Base-by-base conservation (phyloP, 257 asterid species). In the Solanum appendiculatum region DNA sequence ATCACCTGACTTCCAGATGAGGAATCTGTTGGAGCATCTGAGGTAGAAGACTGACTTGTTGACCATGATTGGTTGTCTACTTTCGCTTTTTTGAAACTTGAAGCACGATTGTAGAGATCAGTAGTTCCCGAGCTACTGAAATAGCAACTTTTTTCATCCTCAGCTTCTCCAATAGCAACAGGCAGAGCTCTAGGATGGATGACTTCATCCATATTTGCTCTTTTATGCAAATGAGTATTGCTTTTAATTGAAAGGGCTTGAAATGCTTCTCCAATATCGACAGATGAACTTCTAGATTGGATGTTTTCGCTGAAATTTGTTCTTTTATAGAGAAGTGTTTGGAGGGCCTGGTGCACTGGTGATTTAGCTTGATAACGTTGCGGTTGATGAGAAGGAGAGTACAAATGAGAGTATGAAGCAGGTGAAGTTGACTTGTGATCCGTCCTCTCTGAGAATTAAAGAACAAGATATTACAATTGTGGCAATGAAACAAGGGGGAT, bases 321-420 rank as follows among this genome's bases (percentile, higher is more conserved):
- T 92, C 92, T 93, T 88, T 89, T 92, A 83, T 91, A 92, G 64
- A 83, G 87, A 88, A 93, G 92, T 40, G 89, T 89, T 2, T 80
- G 85, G 42, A 80, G 85, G 29, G 68, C 68, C 87, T 91, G 95
- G 86, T 94, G 94, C 29, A 92, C 86, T 64, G 87, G 85, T 10
- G 94, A 89, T 84, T 94, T 95, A 88, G 98, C 95, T 89, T 91
- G 98, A 87, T 92, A 87, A 16, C 93, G 93, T 87, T 93, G 98
- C 34, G 27, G 82, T 48, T 96, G 97, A 33, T 93, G 93, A 87
- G 98, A 91, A 60, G 92, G 73, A 68, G 98, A 91, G 78, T 89
- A 91, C 78, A 88, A 90, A 84, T 72, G 86, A 82, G 92, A 86
- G 87, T 58, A 87, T 3, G 92, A 90, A 37, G 91, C 91, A 29